Conservation (phyloP, 176 grass and related monocot genomes). For the Carex kokanica region DNA sequence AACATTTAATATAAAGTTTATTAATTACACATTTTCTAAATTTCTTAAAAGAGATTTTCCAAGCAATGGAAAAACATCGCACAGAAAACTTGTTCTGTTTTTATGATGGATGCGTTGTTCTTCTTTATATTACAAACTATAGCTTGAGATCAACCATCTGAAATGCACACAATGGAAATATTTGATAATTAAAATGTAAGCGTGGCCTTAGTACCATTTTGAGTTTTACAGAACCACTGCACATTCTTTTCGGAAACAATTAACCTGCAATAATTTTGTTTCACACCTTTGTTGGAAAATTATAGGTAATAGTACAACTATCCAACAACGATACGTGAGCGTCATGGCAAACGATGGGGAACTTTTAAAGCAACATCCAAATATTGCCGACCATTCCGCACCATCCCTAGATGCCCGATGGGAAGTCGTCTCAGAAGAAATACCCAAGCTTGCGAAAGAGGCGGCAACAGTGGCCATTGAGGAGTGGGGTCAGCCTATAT, state of each 20-base stretch:
- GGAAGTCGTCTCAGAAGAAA: slow-evolving; percentile 23
- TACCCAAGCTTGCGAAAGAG: slow-evolving; percentile 10
- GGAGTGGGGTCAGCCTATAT: slow-evolving; percentile 36
- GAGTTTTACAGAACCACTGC: no score
- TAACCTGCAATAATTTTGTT: neutral
- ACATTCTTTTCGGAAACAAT: neutral
- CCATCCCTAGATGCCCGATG: slow-evolving; percentile 39
- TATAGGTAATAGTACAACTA: slow-evolving; percentile 39
- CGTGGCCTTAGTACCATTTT: neutral
- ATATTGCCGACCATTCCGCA: slow-evolving; percentile 2
- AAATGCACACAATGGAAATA: no score
- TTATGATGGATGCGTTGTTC: neutral
- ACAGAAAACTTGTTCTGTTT: neutral
- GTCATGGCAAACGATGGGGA: slow-evolving; percentile 20
- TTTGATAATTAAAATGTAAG: slow-evolving; percentile 1
- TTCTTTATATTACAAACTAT: neutral
- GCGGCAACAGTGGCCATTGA: slow-evolving; percentile 36
- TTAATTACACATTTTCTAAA: neutral
- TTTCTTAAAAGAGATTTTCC: slow-evolving; percentile 6
- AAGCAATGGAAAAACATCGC: slow-evolving; percentile 31
- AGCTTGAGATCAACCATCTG: neutral
- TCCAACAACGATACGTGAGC: slow-evolving; percentile 32
- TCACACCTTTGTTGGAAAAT: neutral
- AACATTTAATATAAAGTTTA: neutral
- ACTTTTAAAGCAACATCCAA: slow-evolving; percentile 18